Percentiles rank a stretch among this genome's conserved stretches.
Conservation (phyloP, 176 grass and related monocot species). For the Oryza meridionalis region DNA sequence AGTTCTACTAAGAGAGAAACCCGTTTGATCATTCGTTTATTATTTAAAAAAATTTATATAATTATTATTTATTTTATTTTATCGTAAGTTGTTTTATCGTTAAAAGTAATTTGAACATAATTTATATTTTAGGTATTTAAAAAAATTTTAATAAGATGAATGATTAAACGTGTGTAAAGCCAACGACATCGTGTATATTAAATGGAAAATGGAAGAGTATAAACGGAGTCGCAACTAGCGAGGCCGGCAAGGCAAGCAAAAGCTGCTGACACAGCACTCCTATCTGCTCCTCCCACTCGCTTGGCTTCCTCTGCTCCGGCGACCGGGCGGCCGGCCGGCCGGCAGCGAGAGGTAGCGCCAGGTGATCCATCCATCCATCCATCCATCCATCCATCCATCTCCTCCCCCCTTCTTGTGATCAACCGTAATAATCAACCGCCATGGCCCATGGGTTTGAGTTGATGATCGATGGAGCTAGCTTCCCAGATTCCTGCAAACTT, state of each 20-base stretch:
- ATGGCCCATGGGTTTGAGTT: neutral
- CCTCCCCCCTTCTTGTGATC: no score
- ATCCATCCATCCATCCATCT: neutral
- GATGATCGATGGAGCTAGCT: neutral
- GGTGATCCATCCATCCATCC: constrained; percentile 1
- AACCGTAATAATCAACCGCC: neutral
- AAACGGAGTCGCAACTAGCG: neutral
- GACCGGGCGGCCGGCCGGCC: neutral
- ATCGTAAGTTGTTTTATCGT: no score
- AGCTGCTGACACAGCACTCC: neutral
- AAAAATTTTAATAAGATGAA: no score
- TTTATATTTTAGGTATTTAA: no score
- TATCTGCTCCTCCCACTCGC: neutral
- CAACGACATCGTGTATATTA: no score
- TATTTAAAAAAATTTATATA: no score
- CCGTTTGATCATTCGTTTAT: no score
- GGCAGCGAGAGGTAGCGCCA: constrained; percentile 5
- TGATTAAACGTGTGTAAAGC: no score
- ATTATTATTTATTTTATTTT: no score
- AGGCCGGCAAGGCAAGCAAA: neutral
- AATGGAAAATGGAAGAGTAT: no score
- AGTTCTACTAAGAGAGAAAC: no score
- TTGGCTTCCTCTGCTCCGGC: constrained; percentile 19
- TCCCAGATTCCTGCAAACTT: neutral
- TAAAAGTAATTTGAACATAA: no score